These are phyloP conservation scores for Colletotrichum karsti DNA, from an alignment of 2,329 filamentous ascomycete genomes.

Conservation along the genomic window DNA sequence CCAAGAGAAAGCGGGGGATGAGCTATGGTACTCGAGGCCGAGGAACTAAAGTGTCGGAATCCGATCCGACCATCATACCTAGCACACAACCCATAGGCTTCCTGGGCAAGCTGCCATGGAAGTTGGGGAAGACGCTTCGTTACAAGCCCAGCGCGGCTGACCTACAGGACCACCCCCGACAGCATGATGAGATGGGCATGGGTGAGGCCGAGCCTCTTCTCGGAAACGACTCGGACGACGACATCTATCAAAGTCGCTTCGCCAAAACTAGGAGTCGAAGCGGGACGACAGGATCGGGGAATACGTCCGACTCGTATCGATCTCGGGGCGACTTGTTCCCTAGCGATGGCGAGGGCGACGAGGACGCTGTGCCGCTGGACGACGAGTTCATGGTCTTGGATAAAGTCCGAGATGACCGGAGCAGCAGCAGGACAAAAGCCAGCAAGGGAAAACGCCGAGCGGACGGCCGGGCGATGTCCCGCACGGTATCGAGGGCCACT, in stretches of 20 bases:
- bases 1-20: conserved; percentile 81
- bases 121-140: conserved; percentile 80
- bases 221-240: conserved; percentile 38
- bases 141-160: conserved; percentile 94
- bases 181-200: conserved; percentile 46
- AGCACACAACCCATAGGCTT: conserved; percentile 88
- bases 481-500: conserved; percentile 68
- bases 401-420: conserved; percentile 77
- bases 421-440: conserved; percentile 64
- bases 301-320: conserved; percentile 85
- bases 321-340: conserved; percentile 91
- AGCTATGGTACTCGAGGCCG: conserved; percentile 79
- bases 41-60: conserved; percentile 51
- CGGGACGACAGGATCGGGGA: conserved; percentile 80
- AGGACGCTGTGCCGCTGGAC: conserved; percentile 91
- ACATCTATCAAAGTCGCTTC: conserved; percentile 38
- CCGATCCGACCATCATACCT: conserved; percentile 91
- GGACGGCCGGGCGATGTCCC: conserved; percentile 46
- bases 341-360: conserved; percentile 85
- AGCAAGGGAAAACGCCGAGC: conserved; percentile 67
- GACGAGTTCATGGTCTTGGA: conserved; percentile 92
- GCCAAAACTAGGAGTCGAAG: conserved; percentile 70
- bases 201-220: conserved; percentile 78
- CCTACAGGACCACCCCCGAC: conserved; percentile 83
- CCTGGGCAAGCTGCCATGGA: conserved; percentile 83